Percentiles rank a stretch among this genome's conserved stretches.
These are phyloP conservation scores for Syzygium grande DNA, from an alignment of 345 rosid species.

Conservation along the genomic window DNA sequence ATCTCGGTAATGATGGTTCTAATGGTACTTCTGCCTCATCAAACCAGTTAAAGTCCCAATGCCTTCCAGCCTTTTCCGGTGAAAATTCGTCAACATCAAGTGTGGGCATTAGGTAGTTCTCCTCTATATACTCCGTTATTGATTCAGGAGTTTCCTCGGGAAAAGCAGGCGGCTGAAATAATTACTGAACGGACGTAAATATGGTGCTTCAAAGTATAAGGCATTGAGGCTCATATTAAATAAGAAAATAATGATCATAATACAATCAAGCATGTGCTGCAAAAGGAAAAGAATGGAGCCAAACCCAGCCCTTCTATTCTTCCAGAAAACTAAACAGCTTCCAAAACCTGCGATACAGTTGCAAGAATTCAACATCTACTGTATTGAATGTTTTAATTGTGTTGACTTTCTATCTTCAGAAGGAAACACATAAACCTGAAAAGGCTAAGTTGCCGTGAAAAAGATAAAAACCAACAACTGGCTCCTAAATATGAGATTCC, in stretches of 20 bases:
- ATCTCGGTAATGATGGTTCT: slow-evolving; percentile 67
- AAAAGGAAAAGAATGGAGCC: background rate
- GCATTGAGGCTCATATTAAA: background rate
- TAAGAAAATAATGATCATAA: background rate
- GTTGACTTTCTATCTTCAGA: background rate
- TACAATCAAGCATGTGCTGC: background rate
- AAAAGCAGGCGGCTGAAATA: slow-evolving; percentile 91
- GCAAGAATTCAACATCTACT: background rate
- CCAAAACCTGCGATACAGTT: background rate
- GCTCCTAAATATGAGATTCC: background rate
- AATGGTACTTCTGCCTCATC: slow-evolving; percentile 59
- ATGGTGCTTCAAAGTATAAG: background rate
- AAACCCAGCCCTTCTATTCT: background rate
- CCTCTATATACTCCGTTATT: slow-evolving; percentile 73
- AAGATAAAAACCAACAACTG: background rate
- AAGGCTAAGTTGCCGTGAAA: background rate
- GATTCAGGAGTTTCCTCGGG: slow-evolving; percentile 74
- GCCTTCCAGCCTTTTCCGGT: slow-evolving; percentile 63
- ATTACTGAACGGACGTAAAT: background rate
- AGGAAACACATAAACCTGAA: background rate
- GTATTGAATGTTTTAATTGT: background rate
- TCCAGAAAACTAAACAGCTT: background rate
- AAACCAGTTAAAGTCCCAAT: slow-evolving; percentile 98
- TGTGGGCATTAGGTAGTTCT: slow-evolving; percentile 69
- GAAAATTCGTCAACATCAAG: slow-evolving; percentile 68